Percentiles rank a stretch among this genome's conserved stretches.
Evolutionary conservation across 1,284 basidiomycete species (phyloP).

Genomic region (Malassezia vespertilionis): DNA sequence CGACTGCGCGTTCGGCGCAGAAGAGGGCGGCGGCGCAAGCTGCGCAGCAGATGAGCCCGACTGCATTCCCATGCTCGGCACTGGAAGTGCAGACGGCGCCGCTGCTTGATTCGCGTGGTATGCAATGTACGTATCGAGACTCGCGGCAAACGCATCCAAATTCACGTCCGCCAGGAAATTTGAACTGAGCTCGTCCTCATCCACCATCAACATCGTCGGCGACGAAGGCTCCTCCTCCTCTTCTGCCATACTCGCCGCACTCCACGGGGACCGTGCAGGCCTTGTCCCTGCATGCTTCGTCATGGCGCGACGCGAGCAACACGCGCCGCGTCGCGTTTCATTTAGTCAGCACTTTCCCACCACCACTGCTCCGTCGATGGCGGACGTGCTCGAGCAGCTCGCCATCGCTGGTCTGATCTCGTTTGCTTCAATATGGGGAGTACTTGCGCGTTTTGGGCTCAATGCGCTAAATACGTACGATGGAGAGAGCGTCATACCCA

Average conservation of each 20-base stretch:
- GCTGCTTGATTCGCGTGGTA: neutral
- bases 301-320: conserved; percentile 1
- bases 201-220: neutral
- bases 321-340: neutral
- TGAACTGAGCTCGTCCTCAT: conserved; percentile 12
- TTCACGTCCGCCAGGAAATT: conserved; percentile 12
- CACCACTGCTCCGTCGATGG: too few species aligned
- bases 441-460: conserved; percentile 48
- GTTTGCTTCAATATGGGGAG: conserved; percentile 48
- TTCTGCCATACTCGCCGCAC: neutral
- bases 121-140: conserved; percentile 11
- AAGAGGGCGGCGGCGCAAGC: neutral
- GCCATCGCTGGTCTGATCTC: conserved; percentile 40
- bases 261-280: neutral
- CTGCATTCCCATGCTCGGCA: neutral
- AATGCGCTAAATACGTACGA: conserved; percentile 54
- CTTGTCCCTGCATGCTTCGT: conserved; percentile 3
- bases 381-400: neutral
- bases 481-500: conserved; percentile 65
- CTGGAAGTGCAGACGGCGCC: neutral
- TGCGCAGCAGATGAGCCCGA: neutral
- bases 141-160: conserved; percentile 4
- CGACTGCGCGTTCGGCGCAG: neutral
- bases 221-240: conserved; percentile 13
- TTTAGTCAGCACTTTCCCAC: too few species aligned